A percentile compares a stretch with the other conserved stretches of the same genome.
These are phyloP conservation scores for Ustilago sp. DNA, from an alignment of 1,284 basidiomycete species.

Conservation along the genomic window DNA sequence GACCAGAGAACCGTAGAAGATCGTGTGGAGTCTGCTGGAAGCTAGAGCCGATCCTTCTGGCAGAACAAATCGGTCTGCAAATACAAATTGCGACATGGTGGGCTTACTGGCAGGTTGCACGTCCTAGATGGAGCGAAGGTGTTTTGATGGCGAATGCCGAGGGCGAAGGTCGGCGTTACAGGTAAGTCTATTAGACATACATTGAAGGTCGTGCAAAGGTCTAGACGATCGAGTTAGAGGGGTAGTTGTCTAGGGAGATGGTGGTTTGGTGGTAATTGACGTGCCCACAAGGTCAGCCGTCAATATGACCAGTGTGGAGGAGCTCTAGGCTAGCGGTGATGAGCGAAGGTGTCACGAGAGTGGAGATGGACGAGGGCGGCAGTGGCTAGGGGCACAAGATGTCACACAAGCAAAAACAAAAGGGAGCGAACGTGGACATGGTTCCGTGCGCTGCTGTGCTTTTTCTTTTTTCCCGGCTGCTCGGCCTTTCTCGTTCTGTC, in stretches of 20 bases:
- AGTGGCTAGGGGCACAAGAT: neutral
- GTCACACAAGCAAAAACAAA: neutral
- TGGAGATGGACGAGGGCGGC: neutral
- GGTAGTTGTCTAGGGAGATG: neutral
- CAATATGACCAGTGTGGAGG: neutral
- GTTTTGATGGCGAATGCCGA: neutral
- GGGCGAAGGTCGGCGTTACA: neutral
- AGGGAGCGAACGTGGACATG: constrained; percentile 11
- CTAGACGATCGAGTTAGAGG: neutral
- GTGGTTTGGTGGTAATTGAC: neutral
- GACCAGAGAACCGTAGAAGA: constrained; percentile 55
- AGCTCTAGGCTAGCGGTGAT: neutral
- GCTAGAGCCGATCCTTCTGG: constrained; percentile 34
- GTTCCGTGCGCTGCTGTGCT: neutral
- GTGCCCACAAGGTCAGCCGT: neutral
- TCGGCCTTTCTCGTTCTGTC: constrained; percentile 10
- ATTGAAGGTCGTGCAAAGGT: neutral
- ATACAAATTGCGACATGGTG: constrained; percentile 43
- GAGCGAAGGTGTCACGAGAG: neutral
- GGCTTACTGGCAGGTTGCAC: neutral
- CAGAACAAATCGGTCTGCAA: constrained; percentile 44
- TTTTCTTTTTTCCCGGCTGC: neutral
- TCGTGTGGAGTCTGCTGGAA: constrained; percentile 31
- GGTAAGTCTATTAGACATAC: neutral
- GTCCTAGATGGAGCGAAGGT: constrained; percentile 5